A percentile compares a stretch with the other conserved stretches of the same genome.
phyloP scores from a whole-genome alignment of 2,329 filamentous ascomycete species.

The Colletotrichum costaricense region DNA sequence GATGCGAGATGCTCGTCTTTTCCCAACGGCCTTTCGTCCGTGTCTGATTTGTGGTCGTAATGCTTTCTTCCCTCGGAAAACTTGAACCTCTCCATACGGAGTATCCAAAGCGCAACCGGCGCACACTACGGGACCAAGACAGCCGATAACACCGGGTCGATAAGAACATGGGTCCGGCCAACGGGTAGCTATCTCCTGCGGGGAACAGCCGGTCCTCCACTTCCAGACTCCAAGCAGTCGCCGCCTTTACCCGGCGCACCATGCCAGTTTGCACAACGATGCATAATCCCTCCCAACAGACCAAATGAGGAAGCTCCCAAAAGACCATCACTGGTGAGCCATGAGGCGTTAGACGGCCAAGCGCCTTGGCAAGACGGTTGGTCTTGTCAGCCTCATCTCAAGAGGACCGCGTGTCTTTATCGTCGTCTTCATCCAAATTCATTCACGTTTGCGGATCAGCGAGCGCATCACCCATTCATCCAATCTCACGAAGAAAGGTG shows the following conservation, averaged over 20 bases:
- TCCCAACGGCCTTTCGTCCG: too few species aligned
- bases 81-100: not conserved
- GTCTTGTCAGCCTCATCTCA: not conserved
- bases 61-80: not conserved
- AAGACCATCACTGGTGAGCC: not conserved
- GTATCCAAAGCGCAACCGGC: slow-evolving; percentile 15
- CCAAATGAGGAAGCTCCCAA: slow-evolving; percentile 7
- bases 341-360: not conserved
- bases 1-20: too few species aligned
- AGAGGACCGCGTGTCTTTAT: slow-evolving; percentile 4
- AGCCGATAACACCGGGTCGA: not conserved
- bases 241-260: slow-evolving; percentile 9
- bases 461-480: not conserved
- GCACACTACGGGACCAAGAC: not conserved
- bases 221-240: not conserved
- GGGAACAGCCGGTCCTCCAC: slow-evolving; percentile 1
- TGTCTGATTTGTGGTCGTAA: not conserved
- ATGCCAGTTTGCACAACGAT: not conserved
- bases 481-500: not conserved
- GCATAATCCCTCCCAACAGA: not conserved
- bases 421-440: not conserved
- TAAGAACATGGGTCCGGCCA: not conserved
- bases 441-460: not conserved
- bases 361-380: not conserved
- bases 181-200: slow-evolving; percentile 31